A percentile compares a stretch with the other conserved stretches of the same genome.
phyloP scores from a whole-genome alignment of 2,329 filamentous ascomycete species.

The Claviceps purpurea region DNA sequence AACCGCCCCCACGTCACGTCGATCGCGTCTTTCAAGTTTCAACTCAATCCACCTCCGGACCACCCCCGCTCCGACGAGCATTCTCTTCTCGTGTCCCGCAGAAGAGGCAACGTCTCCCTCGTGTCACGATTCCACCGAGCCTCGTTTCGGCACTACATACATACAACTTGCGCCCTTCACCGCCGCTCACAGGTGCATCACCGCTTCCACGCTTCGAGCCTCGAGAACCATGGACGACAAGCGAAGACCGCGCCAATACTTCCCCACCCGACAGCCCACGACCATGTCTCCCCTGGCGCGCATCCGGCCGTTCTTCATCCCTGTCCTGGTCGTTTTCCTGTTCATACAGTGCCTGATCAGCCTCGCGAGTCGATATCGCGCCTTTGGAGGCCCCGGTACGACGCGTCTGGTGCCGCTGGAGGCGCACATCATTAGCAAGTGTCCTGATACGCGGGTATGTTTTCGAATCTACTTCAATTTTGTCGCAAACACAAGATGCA shows the following conservation, averaged over 20 bases:
- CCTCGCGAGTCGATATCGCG: background rate
- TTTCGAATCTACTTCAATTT: no score
- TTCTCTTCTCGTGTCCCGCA: no score
- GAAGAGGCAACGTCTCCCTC: no score
- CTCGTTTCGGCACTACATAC: no score
- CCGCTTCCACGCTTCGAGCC: background rate
- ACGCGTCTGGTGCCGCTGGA: constrained; percentile 57
- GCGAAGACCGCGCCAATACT: background rate
- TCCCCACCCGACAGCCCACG: background rate
- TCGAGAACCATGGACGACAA: constrained; percentile 2
- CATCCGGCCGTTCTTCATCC: constrained; percentile 4
- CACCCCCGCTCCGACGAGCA: no score
- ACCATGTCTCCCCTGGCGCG: constrained; percentile 2
- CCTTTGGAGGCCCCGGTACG: background rate
- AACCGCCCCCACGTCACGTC: no score
- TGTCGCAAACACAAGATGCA: background rate
- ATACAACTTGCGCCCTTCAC: no score
- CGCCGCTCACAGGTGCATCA: no score
- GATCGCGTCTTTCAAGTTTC: no score
- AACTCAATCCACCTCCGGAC: no score
- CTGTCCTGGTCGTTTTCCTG: background rate
- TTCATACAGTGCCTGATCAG: background rate
- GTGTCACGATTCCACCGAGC: no score
- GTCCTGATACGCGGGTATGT: constrained; percentile 64
- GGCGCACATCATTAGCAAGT: constrained; percentile 95